phyloP scores from a whole-genome alignment of 2,329 filamentous ascomycete species.

The Cladophialophora yegresii region DNA sequence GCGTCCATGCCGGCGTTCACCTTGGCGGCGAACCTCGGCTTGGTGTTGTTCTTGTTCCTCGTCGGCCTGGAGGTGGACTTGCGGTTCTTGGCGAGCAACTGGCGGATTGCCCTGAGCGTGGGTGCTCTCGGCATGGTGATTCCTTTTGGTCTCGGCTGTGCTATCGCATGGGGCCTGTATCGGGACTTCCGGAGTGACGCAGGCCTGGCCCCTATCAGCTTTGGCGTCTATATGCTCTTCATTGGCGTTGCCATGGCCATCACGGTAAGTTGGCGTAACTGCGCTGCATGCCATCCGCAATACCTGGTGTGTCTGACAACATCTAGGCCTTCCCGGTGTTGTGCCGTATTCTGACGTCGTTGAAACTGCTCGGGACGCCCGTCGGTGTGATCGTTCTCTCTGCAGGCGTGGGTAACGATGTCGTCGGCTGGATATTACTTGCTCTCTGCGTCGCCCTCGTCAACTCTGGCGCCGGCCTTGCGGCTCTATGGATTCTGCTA shows the following conservation, averaged over 20 bases:
- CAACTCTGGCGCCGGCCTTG: slow-evolving; percentile 79
- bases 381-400: slow-evolving; percentile 88
- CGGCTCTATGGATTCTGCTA: slow-evolving; percentile 81
- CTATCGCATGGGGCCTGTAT: slow-evolving; percentile 78
- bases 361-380: slow-evolving; percentile 78
- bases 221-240: slow-evolving; percentile 70
- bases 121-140: slow-evolving; percentile 76
- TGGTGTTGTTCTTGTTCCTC: slow-evolving; percentile 83
- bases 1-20: slow-evolving; percentile 73
- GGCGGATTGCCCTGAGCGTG: slow-evolving; percentile 75
- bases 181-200: slow-evolving; percentile 66
- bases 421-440: slow-evolving; percentile 85
- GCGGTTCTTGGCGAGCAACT: slow-evolving; percentile 74
- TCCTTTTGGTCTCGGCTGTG: slow-evolving; percentile 79
- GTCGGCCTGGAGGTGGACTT: slow-evolving; percentile 87
- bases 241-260: slow-evolving; percentile 93
- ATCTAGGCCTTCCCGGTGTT: slow-evolving; percentile 75
- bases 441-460: slow-evolving; percentile 91
- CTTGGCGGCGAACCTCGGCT: slow-evolving; percentile 77
- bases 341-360: slow-evolving; percentile 87
- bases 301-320: slow-evolving; percentile 12
- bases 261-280: slow-evolving; percentile 59
- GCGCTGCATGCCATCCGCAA: no score
- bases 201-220: slow-evolving; percentile 59
- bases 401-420: slow-evolving; percentile 90